These are phyloP conservation scores for Cyclocybe aegerita DNA, from an alignment of 768 basidiomycete species.

Conservation along the genomic window DNA sequence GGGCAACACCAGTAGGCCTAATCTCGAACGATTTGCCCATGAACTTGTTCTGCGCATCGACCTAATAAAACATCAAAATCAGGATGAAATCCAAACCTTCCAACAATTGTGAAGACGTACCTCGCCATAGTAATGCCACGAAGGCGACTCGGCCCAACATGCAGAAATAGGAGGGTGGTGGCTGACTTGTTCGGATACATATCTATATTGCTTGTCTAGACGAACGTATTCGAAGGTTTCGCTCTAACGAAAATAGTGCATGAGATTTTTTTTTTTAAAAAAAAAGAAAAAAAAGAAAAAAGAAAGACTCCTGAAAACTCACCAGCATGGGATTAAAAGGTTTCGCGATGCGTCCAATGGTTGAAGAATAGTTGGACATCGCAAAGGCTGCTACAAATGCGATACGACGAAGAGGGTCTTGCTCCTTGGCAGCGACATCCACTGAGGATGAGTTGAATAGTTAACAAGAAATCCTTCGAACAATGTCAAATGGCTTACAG, in stretches of 20 bases:
- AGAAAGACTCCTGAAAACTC: slow-evolving; percentile 22
- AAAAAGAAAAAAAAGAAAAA: too few relatives aligned
- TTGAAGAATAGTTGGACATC: slow-evolving; percentile 97
- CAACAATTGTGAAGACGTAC: slow-evolving; percentile 29
- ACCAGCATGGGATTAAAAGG: slow-evolving; percentile 97
- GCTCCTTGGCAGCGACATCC: slow-evolving; percentile 78
- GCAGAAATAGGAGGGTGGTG: slow-evolving; percentile 97
- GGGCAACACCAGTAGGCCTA: slow-evolving; percentile 91
- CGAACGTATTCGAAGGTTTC: slow-evolving; percentile 96
- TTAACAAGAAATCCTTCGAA: slow-evolving; percentile 1
- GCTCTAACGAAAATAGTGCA: slow-evolving; percentile 40
- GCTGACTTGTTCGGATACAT: slow-evolving; percentile 94
- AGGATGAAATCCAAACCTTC: not conserved
- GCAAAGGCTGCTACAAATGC: slow-evolving; percentile 96
- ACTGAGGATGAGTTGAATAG: slow-evolving; percentile 42
- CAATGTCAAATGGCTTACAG: slow-evolving; percentile 45
- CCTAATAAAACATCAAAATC: slow-evolving; percentile 38
- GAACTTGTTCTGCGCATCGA: slow-evolving; percentile 96
- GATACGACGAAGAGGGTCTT: slow-evolving; percentile 76
- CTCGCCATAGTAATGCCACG: slow-evolving; percentile 91
- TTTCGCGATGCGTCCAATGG: slow-evolving; percentile 94
- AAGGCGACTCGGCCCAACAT: slow-evolving; percentile 89
- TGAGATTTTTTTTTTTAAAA: not conserved
- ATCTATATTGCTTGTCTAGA: slow-evolving; percentile 85
- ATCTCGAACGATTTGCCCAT: slow-evolving; percentile 98